Percentiles rank a stretch among this genome's conserved stretches.
These are phyloP conservation scores for Trichophyton simii DNA, from an alignment of 2,329 filamentous ascomycete genomes.

Conservation along the genomic window DNA sequence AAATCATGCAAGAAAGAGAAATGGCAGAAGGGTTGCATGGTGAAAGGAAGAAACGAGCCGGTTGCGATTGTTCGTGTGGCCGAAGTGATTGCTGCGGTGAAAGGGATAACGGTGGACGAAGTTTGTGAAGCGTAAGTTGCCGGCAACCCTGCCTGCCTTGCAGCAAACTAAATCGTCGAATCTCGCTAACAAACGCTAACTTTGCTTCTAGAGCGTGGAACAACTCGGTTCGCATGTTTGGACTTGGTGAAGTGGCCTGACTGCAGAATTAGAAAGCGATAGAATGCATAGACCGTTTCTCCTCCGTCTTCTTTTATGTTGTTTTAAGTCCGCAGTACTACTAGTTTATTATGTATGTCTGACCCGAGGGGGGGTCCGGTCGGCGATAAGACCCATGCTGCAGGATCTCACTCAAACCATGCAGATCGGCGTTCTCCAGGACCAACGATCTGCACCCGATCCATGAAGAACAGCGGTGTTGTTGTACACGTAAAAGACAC, in stretches of 20 bases:
- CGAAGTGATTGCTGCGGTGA: constrained; percentile 77
- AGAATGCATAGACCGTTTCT: background rate
- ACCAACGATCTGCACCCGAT: background rate
- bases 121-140: constrained; percentile 61
- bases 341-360: background rate
- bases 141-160: background rate
- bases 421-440: background rate
- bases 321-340: too few species aligned
- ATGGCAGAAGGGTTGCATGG: constrained; percentile 74
- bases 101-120: constrained; percentile 64
- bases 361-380: background rate
- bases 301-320: too few species aligned
- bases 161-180: background rate
- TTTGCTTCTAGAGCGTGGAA: constrained; percentile 50
- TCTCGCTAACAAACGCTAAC: constrained; percentile 17
- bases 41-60: constrained; percentile 92
- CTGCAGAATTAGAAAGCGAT: background rate
- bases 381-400: background rate
- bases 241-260: constrained; percentile 41
- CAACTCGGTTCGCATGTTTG: constrained; percentile 72
- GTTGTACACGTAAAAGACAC: background rate
- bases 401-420: background rate
- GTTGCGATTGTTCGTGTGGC: constrained; percentile 77
- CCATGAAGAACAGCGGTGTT: background rate
- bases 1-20: constrained; percentile 93